phyloP scores from a whole-genome alignment of 768 basidiomycete genomes.

The Mycena venus region DNA sequence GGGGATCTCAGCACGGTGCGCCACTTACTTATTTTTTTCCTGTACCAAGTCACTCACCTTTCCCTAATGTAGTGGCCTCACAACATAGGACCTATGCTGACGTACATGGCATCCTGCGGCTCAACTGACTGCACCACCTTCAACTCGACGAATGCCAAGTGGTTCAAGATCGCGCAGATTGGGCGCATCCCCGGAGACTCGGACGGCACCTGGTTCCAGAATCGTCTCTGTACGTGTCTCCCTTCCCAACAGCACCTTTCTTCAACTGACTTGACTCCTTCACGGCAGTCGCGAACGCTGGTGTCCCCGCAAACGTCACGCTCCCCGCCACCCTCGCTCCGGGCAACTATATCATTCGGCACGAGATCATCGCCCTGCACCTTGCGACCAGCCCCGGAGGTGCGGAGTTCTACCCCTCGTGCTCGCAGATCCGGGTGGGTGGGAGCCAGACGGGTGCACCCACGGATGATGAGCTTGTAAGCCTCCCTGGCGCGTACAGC shows the following conservation, averaged over 20 bases:
- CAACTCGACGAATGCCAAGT: conserved; percentile 56
- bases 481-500: conserved; percentile 67
- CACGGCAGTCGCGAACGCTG: background rate
- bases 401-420: conserved; percentile 73
- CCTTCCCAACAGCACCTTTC: background rate
- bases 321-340: conserved; percentile 53
- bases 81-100: conserved; percentile 63
- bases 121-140: conserved; percentile 59
- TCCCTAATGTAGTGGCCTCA: conserved; percentile 44
- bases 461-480: conserved; percentile 50
- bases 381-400: conserved; percentile 59
- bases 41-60: background rate
- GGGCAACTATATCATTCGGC: conserved; percentile 68
- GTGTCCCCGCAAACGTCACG: conserved; percentile 46
- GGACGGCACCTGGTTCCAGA: conserved; percentile 51
- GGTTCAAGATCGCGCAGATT: conserved; percentile 64
- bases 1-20: conserved; percentile 43
- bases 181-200: conserved; percentile 48
- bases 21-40: conserved; percentile 9
- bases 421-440: conserved; percentile 56
- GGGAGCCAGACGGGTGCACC: conserved; percentile 56
- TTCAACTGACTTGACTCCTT: background rate
- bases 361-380: conserved; percentile 71
- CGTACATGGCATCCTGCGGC: conserved; percentile 64
- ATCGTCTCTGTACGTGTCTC: conserved; percentile 48